Conservation (phyloP, 768 basidiomycete species). For the Lentinula raphanica region DNA sequence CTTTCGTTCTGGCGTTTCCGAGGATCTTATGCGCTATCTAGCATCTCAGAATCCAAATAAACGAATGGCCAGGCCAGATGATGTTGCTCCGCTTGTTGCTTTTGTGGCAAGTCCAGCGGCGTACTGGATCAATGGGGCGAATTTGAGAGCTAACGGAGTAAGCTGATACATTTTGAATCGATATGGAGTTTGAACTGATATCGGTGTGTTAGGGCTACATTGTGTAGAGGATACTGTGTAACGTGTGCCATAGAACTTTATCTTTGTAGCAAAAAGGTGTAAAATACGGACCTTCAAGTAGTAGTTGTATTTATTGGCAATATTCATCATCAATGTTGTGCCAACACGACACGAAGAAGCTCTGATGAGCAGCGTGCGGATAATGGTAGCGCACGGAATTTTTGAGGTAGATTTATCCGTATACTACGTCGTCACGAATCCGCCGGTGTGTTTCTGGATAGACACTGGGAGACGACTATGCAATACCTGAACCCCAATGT, state of each 20-base stretch:
- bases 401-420: no score
- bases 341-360: no score
- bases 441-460: no score
- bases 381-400: no score
- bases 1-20: conserved; percentile 51
- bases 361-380: no score
- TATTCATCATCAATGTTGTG: no score
- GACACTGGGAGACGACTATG: no score
- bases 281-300: not conserved
- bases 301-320: no score
- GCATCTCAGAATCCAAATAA: conserved; percentile 41
- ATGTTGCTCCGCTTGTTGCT: conserved; percentile 48
- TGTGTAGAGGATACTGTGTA: not conserved
- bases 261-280: not conserved
- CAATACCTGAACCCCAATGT: no score
- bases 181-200: no score
- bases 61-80: conserved; percentile 44
- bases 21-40: conserved; percentile 39
- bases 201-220: not conserved
- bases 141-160: conserved; percentile 53
- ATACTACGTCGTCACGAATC: no score
- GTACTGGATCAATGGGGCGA: conserved; percentile 55
- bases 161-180: conserved; percentile 20
- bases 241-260: not conserved
- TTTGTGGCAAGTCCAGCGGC: conserved; percentile 50